Evolutionary conservation across 1,284 basidiomycete species (phyloP).

Genomic region (Phlebopus sp.): DNA sequence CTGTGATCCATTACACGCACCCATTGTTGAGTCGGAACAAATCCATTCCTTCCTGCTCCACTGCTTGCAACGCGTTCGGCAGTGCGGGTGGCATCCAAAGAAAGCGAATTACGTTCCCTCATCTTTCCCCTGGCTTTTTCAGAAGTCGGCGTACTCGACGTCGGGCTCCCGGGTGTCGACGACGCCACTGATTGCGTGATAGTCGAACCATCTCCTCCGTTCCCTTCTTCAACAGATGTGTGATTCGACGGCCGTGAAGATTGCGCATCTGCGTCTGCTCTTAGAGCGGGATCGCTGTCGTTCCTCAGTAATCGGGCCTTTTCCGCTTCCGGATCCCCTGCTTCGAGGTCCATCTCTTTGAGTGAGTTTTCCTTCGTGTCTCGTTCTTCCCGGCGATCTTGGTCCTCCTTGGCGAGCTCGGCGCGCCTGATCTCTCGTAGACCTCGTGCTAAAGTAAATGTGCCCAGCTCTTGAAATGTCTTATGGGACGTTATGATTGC

Average conservation of each 20-base stretch:
- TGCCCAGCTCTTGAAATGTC: slow-evolving; percentile 83
- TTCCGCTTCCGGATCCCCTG: slow-evolving; percentile 45
- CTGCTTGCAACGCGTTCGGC: slow-evolving; percentile 64
- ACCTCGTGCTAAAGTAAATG: slow-evolving; percentile 81
- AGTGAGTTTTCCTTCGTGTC: slow-evolving; percentile 33
- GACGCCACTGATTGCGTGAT: slow-evolving; percentile 37
- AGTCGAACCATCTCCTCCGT: slow-evolving; percentile 22
- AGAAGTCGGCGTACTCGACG: slow-evolving; percentile 44
- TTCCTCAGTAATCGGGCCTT: slow-evolving; percentile 59
- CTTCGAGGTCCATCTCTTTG: slow-evolving; percentile 28
- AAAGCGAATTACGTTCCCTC: slow-evolving; percentile 63
- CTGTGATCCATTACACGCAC: slow-evolving; percentile 42
- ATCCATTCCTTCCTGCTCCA: slow-evolving; percentile 82
- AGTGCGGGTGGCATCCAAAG: slow-evolving; percentile 55
- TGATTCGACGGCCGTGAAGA: slow-evolving; percentile 13
- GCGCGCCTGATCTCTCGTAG: slow-evolving; percentile 80
- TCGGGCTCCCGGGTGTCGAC: slow-evolving; percentile 38
- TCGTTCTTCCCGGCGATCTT: slow-evolving; percentile 39
- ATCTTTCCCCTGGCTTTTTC: slow-evolving; percentile 90
- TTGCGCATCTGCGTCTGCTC: slow-evolving; percentile 22
- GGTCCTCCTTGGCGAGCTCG: slow-evolving; percentile 71
- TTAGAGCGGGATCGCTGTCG: slow-evolving; percentile 31
- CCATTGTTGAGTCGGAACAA: slow-evolving; percentile 94
- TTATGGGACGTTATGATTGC: slow-evolving; percentile 81
- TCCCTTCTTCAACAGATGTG: slow-evolving; percentile 23